Base-by-base conservation (phyloP, 1,284 basidiomycete species). In the Cutaneotrichosporon sp. region DNA sequence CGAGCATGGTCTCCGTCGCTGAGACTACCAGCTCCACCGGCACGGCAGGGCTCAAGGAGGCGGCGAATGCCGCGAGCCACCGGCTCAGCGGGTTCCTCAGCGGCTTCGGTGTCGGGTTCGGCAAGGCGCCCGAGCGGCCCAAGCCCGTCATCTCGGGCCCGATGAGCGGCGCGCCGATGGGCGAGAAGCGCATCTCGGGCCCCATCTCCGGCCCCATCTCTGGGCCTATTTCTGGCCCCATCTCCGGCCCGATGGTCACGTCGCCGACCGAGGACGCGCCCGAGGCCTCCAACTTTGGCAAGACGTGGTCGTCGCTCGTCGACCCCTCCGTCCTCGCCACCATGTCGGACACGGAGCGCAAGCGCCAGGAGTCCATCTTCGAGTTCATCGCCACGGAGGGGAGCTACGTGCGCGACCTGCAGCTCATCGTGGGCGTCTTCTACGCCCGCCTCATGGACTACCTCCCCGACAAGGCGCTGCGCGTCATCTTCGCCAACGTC, bases 261-360 rank as follows among this genome's bases (percentile, higher is more conserved):
- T 33, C 29, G 7, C 49, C 31, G 10, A 13, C 18, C 51, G 18
- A n/a, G 18, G 45, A 53, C 5, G 22, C 18, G 10, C 25, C 49
- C 13, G n/a, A n/a, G n/a, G 50, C 42, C 3, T 67, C 63, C 38
- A 69, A 61, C 3, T 69, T 75, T 43, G 76, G 75, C 4, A 73
- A 92, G 85, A 92, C 92, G 0, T 97, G 95, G 95, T 87, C 90
- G 3, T 92, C 90, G 74, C 80, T 97, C 54, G 89, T 97, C 0
- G 91, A 95, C 68, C 87, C 87, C 65, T 86, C 86, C 38, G 90
- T 90, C 0, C 78, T 97, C 34, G 87, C 88, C 25, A 90, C 86
- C 16, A 88, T 97, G 54, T 87, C 89, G 1, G 75, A 83, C 0
- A 81, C 82, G 42, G 94, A 97, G 74, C 84, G 94, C 45, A 89